Evolutionary conservation across 345 rosid genomes (phyloP), one percentile per base, ranked within the genome.

Genomic region (Toxicodendron radicans): DNA sequence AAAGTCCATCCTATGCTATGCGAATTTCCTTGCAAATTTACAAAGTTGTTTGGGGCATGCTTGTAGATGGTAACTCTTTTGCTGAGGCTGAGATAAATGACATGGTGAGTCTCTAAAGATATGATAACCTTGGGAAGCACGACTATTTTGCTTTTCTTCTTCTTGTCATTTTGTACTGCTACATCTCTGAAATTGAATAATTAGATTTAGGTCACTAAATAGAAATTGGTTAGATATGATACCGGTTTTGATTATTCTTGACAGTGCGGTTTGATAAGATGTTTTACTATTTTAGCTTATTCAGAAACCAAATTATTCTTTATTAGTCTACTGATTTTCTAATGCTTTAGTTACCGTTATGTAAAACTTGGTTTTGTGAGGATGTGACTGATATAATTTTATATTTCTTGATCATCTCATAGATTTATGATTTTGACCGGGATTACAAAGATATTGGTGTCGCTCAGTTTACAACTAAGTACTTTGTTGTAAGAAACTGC

Each of bases 31-130:
- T 95, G 83, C 90, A 91, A 85, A 95, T 93, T 60, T 83, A 83
- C 61, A 91, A 91, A 80, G 94, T 95, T 56, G 98, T 93, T 63
- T 95, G 99, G 99, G 87, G 87, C 82, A 95, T 95, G 99, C 96
- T 95, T 76, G 80, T 91, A 69, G 99, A 95, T 83, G 97, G 97
- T 60, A 95, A 95, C 91, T 78, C 98, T 71, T 93, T 95, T 88
- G 99, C 99, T 21, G 99, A 95, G 83, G 96, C 98, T 62, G 98
- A 95, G 90, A 95, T 95, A 82, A 95, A 89, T 87, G 98, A 95
- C 85, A 84, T 95, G 98, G 99, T 95, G 78, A 80, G 91, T 79
- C 53, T n/a, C 78, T 71, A 70, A 77, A 73, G 46, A 64, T 63
- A 14, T 51, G 51, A 73, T 62, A 46, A 68, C 17, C 65, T 18